Evolutionary conservation across 768 basidiomycete genomes (phyloP), one percentile per base, ranked within the genome.

Genomic region (Russula compacta): DNA sequence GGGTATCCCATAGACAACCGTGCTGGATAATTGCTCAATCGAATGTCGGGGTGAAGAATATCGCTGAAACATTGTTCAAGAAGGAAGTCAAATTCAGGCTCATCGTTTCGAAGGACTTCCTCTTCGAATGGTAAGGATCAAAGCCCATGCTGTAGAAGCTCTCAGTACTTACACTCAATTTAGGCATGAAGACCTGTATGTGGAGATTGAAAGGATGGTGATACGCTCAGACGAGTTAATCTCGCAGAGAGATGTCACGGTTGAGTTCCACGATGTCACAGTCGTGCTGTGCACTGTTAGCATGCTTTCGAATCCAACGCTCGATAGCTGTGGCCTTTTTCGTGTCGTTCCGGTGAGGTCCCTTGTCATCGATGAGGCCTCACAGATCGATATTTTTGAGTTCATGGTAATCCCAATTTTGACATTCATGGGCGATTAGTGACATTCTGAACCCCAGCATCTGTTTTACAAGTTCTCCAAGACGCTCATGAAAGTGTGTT

Each of bases 31-130:
- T 89, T 67, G 87, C 89, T 11, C 86, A 92, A 65, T 87, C 86
- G 17, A 92, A 92, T 72, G 83, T 91, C 49, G 89, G 86, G 11
- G 89, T 92, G 29, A 89, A 89, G 71, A 92, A 92, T 65, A 91
- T 92, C 71, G 89, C 87, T 39, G 81, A 85, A 67, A 87, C 85
- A 71, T 72, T 92, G 38, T 67, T 77, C 38, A 70, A 76, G n/a
- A 73, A 78, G 65, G 74, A 73, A 0, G 77, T 88, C 58, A 67
- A 79, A 12, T 92, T 85, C 81, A 82, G 76, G 58, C 76, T 92
- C 29, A 29, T 72, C 7, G 71, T 72, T 1, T 72, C 71, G 6
- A 50, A 61, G 8, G 71, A 71, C 24, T 72, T 72, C 50, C 56
- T 65, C 32, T 59, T 65, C 17, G 70, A 69, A 51, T 73, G 72